These are phyloP conservation scores for Cenchrus fungigraminus DNA, from an alignment of 176 grass and related monocot genomes.

Conservation along the genomic window DNA sequence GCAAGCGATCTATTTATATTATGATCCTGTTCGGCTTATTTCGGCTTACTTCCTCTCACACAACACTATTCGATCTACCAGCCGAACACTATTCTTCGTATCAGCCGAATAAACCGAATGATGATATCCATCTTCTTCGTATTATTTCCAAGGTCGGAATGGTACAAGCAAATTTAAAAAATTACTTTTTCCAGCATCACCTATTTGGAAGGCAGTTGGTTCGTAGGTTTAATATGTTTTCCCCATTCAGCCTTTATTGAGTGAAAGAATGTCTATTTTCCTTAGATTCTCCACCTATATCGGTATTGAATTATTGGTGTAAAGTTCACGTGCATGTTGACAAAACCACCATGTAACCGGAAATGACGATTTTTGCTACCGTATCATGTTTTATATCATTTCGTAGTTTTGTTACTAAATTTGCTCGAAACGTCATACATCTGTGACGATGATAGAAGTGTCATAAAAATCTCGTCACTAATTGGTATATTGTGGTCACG, in stretches of 20 bases:
- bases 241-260: neutral
- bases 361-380: too few species aligned
- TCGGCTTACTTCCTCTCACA: too few species aligned
- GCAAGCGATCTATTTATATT: neutral
- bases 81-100: too few species aligned
- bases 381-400: too few species aligned
- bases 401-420: too few species aligned
- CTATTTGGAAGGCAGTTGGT: neutral
- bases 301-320: neutral
- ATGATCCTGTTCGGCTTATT: too few species aligned
- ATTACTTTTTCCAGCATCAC: neutral
- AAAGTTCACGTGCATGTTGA: neutral
- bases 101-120: neutral
- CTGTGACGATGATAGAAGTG: too few species aligned
- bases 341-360: too few species aligned
- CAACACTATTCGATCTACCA: too few species aligned
- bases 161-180: neutral
- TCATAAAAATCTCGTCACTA: too few species aligned
- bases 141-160: constrained; percentile 12
- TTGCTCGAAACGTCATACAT: too few species aligned
- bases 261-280: neutral
- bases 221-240: constrained; percentile 9
- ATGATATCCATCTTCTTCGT: constrained; percentile 4
- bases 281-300: neutral
- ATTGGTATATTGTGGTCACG: too few species aligned